Percentiles rank a stretch among this genome's conserved stretches.
Conservation (phyloP, 2,329 filamentous ascomycete genomes). For the Thelonectria olida region DNA sequence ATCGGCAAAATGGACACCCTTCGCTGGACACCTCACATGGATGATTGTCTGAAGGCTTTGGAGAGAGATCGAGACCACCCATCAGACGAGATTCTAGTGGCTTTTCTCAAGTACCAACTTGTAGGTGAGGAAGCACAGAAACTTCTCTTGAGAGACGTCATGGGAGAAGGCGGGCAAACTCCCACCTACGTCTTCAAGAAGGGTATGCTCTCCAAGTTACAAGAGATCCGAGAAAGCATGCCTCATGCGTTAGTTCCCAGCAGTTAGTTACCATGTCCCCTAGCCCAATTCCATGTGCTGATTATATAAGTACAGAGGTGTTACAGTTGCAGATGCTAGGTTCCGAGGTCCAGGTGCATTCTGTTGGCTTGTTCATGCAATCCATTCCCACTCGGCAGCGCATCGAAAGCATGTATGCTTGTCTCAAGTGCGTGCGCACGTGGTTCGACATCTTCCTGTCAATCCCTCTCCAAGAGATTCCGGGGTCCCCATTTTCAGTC, state of each 20-base stretch:
- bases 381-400: slow-evolving; percentile 44
- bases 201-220: slow-evolving; percentile 41
- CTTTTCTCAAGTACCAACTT: slow-evolving; percentile 49
- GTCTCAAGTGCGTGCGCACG: slow-evolving; percentile 45
- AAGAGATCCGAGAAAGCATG: slow-evolving; percentile 37
- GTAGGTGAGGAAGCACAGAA: slow-evolving; percentile 51
- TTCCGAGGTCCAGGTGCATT: slow-evolving; percentile 45
- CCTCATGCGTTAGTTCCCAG: slow-evolving; percentile 36
- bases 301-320: slow-evolving; percentile 32
- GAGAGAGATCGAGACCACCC: slow-evolving; percentile 55
- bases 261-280: slow-evolving; percentile 34
- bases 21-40: slow-evolving; percentile 67
- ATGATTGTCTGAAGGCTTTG: slow-evolving; percentile 62
- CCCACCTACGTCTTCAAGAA: slow-evolving; percentile 47
- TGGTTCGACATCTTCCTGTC: slow-evolving; percentile 50
- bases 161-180: slow-evolving; percentile 36
- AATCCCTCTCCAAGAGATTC: slow-evolving; percentile 41
- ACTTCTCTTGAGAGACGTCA: slow-evolving; percentile 42
- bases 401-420: slow-evolving; percentile 48
- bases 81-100: slow-evolving; percentile 58
- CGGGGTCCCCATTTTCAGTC: slow-evolving; percentile 45
- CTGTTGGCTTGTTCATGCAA: slow-evolving; percentile 45
- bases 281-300: slow-evolving; percentile 2
- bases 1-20: slow-evolving; percentile 60
- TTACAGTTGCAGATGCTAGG: slow-evolving; percentile 43